Evolutionary conservation across 495 filamentous ascomycete genomes (phyloP), one percentile per base, ranked within the genome.

Genomic region (Annulohypoxylon moriforme): DNA sequence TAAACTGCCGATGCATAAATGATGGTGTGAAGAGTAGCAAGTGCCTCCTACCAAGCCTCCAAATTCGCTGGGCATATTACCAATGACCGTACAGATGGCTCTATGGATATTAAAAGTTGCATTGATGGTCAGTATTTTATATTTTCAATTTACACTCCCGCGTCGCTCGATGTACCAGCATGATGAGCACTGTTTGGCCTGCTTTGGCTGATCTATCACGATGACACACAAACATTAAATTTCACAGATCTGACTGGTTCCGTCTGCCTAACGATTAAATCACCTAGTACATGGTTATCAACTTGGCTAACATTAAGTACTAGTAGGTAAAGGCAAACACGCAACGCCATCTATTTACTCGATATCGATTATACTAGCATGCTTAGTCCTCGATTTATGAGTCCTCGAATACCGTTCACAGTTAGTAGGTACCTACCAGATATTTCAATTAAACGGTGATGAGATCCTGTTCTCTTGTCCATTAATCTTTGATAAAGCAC

Each of bases 191-290:
- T 38, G 36, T 58, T 56, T 58, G 63, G 63, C 38, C 63, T 66
- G 63, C 63, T 66, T 66, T 66, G 63, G 52, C 53, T 66, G 63
- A 66, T 66, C 62, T 46, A 25, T 36, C 18, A 40, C 34, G 63
- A 66, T 38, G 63, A 57, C 9, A 29, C 61, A 50, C 18, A 59
- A 58, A 66, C 34, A 36, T 53, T 58, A 47, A 24, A 53, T 29
- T 57, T 57, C 40, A 4, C 14, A 47, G 33, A n/a, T 50, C 63
- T 66, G 52, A 66, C 53, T 66, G 38, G 62, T 38, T 36, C 11
- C n/a, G 4, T 24, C 7, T 50, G n/a, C 16, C 7, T 53, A 14
- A 25, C 31, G 1, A 29, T 53, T 16, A 9, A 42, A 20, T 18
- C 0, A 20, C 16, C n/a, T n/a, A n/a, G n/a, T 20, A 1, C 6